Base-by-base conservation (phyloP, 2,329 filamentous ascomycete species). In the Aureobasidium sp. region DNA sequence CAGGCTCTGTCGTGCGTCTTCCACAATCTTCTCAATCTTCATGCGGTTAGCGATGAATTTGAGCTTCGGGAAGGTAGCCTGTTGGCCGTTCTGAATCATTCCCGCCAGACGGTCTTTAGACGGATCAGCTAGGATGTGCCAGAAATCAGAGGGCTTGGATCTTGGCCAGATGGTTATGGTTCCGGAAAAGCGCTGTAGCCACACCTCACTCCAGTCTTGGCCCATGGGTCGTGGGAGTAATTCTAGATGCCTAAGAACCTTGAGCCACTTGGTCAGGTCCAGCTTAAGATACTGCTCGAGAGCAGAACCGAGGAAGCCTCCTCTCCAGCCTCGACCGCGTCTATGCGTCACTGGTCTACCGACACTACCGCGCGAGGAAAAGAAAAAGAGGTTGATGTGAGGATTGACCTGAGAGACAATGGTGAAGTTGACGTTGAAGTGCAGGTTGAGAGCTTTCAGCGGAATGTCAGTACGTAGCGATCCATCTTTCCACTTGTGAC, bases 401-500 rank as follows among this genome's bases (percentile, higher is more conserved):
- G 94, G 94, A 73, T 99, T 99, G 53, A 97, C 93, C 76, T 86
- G 84, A 8, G 82, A 85, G 57, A 88, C 94, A 66, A 99, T 92
- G 66, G 90, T 93, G 74, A 97, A 99, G 73, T 96, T 97, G 73
- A 97, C 94, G 73, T 97, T 97, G 79, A 99, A 99, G 71, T 97
- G 91, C 1, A 96, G 81, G 73, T 99, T 97, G 57, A 99, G 81
- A 1, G 92, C 89, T 74, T 93, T 94, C 70, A 99, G 85, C 0
- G 94, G 94, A 31, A 99, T 97, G 70, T 99, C 94, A 1, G 94
- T 99, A 40, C 94, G 84, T 60, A 99, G 77, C 67, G 89, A 94
- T 59, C 94, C 94, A 72, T 99, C 94, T 75, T 99, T 99, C 94
- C 94, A 99, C 76, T 97, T 97, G 79, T 97, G 92, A 0, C 94